Conservation (phyloP, 2,329 filamentous ascomycete genomes). For the Polytolypa hystricis region DNA sequence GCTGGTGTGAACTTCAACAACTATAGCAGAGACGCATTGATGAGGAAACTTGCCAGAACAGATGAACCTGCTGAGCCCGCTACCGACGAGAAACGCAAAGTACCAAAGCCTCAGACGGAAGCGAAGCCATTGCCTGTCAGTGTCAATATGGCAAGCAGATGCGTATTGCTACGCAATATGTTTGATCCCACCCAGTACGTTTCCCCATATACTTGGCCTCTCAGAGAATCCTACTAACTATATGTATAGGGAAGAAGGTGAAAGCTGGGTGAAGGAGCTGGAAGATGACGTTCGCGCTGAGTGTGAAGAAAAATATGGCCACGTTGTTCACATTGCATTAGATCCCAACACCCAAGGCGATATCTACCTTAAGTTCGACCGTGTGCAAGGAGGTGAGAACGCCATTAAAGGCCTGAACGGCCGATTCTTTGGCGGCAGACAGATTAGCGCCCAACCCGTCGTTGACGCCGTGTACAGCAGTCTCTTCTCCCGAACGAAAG, state of each 20-base stretch:
- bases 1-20: constrained; percentile 99
- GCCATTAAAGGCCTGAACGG: constrained; percentile 97
- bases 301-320: constrained; percentile 90
- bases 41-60: constrained; percentile 95
- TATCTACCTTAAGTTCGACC: constrained; percentile 97
- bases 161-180: constrained; percentile 90
- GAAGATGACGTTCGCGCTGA: constrained; percentile 88
- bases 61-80: constrained; percentile 59
- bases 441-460: constrained; percentile 89
- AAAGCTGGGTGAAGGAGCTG: constrained; percentile 82
- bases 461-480: constrained; percentile 98
- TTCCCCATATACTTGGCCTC: not conserved
- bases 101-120: constrained; percentile 68
- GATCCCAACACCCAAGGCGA: constrained; percentile 91
- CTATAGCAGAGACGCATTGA: constrained; percentile 94
- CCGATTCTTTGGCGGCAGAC: constrained; percentile 83
- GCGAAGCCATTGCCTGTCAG: constrained; percentile 68
- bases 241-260: constrained; percentile 62
- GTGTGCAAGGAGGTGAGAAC: constrained; percentile 88
- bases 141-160: constrained; percentile 85
- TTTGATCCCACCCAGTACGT: constrained; percentile 87
- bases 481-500: constrained; percentile 78
- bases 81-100: constrained; percentile 57
- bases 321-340: constrained; percentile 92
- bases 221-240: constrained; percentile 23